Evolutionary conservation across 208 protist species (phyloP).

Genomic region (Acanthamoeba culbertsoni): DNA sequence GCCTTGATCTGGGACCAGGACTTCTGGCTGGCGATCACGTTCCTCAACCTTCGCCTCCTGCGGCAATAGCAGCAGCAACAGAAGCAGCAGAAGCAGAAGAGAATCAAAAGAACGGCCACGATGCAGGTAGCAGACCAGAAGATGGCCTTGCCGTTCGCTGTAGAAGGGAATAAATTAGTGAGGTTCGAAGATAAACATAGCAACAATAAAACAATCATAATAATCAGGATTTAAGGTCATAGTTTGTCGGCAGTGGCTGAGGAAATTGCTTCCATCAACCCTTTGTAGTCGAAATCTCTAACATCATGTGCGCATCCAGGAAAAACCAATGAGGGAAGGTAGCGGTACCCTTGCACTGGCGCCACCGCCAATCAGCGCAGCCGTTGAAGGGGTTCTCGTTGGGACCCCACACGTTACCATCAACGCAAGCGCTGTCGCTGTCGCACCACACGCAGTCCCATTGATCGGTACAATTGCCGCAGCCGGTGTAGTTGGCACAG

Average conservation of each 20-base stretch:
- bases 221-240: slow-evolving; percentile 1
- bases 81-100: slow-evolving; percentile 41
- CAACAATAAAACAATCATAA: not conserved
- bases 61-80: slow-evolving; percentile 55
- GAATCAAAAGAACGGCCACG: not conserved
- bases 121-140: slow-evolving; percentile 12
- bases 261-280: not conserved
- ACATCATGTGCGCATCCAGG: not conserved
- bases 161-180: not conserved
- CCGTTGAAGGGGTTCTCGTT: not conserved
- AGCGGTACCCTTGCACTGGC: slow-evolving; percentile 44
- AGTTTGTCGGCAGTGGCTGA: not conserved
- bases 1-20: slow-evolving; percentile 23
- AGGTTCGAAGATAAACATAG: not conserved
- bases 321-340: not conserved
- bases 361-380: slow-evolving; percentile 50
- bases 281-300: slow-evolving; percentile 32
- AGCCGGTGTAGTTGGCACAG: slow-evolving; percentile 20
- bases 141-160: slow-evolving; percentile 53
- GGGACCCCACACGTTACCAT: slow-evolving; percentile 23
- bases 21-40: slow-evolving; percentile 13
- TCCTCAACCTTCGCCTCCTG: not conserved
- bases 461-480: slow-evolving; percentile 34
- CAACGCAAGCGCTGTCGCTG: not conserved
- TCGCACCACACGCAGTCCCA: slow-evolving; percentile 59